Base-by-base conservation (phyloP, 495 filamentous ascomycete species). In the Letharia lupina region DNA sequence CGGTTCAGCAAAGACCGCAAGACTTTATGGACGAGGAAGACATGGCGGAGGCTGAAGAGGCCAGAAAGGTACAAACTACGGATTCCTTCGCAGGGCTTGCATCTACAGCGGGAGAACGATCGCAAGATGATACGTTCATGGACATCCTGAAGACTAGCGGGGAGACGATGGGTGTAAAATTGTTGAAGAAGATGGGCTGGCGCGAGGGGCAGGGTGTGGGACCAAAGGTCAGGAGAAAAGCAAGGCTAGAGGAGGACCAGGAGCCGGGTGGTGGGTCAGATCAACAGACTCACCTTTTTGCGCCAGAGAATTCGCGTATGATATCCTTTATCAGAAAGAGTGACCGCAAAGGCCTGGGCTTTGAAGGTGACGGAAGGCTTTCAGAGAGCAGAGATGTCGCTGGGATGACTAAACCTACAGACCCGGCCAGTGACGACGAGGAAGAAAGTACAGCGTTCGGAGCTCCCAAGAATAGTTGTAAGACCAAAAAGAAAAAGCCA, bases 11-110 rank as follows among this genome's bases (percentile, higher is more conserved):
- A 73, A 86, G 86, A 41, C 82, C 87, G 12, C 93, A 98, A 70
- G 94, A 98, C 73, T 98, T 91, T 67, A 98, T 98, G 94, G 94
- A 98, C 68, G 95, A 96, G 68, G 95, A 98, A 76, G 94, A 98
- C 76, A 77, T 96, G 15, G 88, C 89, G 15, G 93, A 96, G 69
- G 88, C 87, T 3, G 92, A 87, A 61, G 93, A 96, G 75, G 81
- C 86, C 4, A 82, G 82, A 68, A 82, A 80, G 58, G 74, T 98
- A 41, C 84, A 93, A 70, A 96, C 89, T 0, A 78, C 84, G 2
- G 77, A 84, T 40, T 82, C 79, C 0, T 97, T 93, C 73, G 81
- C 91, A 11, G 90, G 89, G 0, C 79, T 97, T 23, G 94, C 94
- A 2, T 81, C 85, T 39, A 86, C 87, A 11, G 82, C 85, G 35